A percentile compares a stretch with the other conserved stretches of the same genome.
Conservation (phyloP, 1,284 basidiomycete species). For the Prillingera fragicola region DNA sequence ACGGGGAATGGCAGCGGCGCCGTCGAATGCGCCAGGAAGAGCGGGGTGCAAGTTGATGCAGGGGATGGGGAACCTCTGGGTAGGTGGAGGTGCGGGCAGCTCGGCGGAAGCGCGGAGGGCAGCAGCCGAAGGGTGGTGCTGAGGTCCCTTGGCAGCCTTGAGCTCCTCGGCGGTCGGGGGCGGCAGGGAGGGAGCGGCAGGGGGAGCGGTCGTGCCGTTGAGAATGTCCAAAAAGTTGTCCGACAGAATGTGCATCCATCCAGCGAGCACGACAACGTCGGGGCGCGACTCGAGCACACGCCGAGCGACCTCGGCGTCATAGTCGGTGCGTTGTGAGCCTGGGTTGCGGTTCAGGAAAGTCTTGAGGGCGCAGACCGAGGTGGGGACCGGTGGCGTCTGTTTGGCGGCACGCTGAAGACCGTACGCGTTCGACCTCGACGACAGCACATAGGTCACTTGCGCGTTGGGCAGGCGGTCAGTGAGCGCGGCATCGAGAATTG, state of each 20-base stretch:
- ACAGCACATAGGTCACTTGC: constrained; percentile 75
- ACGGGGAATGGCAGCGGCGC: constrained; percentile 80
- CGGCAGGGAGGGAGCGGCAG: constrained; percentile 26
- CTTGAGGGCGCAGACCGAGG: constrained; percentile 76
- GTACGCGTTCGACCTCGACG: constrained; percentile 86
- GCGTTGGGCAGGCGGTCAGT: constrained; percentile 58
- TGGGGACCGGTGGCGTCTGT: constrained; percentile 70
- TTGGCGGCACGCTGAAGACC: constrained; percentile 74
- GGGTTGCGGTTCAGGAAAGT: constrained; percentile 73
- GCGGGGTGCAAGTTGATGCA: constrained; percentile 98
- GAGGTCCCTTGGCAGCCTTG: neutral
- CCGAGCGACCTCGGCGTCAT: constrained; percentile 76
- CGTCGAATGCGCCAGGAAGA: constrained; percentile 89
- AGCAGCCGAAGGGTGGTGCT: constrained; percentile 1
- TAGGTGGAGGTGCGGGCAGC: constrained; percentile 20
- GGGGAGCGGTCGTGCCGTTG: constrained; percentile 28
- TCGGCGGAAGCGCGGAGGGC: constrained; percentile 1
- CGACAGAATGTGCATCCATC: constrained; percentile 92
- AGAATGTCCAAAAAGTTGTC: constrained; percentile 53
- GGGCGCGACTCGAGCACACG: constrained; percentile 62
- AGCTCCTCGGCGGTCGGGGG: constrained; percentile 14
- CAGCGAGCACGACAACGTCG: constrained; percentile 85
- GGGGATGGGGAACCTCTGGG: constrained; percentile 56
- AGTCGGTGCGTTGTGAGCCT: constrained; percentile 71
- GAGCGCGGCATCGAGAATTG: constrained; percentile 80